Evolutionary conservation across 805 yeast species (phyloP).

Genomic region (Saccharomycopsis sp.): DNA sequence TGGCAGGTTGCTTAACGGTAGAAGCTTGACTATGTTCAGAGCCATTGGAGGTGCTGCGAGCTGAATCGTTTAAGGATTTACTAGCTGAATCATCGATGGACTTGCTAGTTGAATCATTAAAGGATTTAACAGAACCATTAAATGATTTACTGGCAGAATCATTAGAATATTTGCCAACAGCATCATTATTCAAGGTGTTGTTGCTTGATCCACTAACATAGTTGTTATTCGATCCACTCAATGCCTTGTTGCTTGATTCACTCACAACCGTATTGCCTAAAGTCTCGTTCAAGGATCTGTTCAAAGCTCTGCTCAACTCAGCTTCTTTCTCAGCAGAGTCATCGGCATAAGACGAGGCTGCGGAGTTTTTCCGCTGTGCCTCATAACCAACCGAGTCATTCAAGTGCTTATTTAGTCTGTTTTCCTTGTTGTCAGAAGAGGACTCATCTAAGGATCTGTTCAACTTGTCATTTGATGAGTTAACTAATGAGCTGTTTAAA

Average conservation of each 20-base stretch:
- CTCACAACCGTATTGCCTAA: not conserved
- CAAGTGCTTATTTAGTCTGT: too few relatives aligned
- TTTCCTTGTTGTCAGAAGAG: not conserved
- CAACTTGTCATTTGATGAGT: too few relatives aligned
- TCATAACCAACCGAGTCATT: too few relatives aligned
- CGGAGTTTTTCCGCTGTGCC: too few relatives aligned
- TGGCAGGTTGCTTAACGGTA: not conserved
- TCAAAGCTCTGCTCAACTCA: not conserved
- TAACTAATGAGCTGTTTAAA: too few relatives aligned
- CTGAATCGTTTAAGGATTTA: too few relatives aligned
- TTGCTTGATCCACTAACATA: not conserved
- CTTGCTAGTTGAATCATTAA: not conserved
- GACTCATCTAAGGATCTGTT: not conserved
- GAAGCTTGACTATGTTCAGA: too few relatives aligned
- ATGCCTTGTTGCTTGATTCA: not conserved
- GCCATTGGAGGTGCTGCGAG: too few relatives aligned
- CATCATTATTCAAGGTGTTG: too few relatives aligned
- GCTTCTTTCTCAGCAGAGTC: slow-evolving; percentile 1
- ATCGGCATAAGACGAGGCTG: too few relatives aligned
- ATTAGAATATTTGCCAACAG: not conserved
- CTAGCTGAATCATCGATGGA: too few relatives aligned
- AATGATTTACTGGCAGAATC: not conserved
- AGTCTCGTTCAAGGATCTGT: not conserved
- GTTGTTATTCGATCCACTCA: not conserved
- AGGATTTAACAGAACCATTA: not conserved